phyloP scores from a whole-genome alignment of 768 basidiomycete genomes.

The Leucogyrophana mollusca region DNA sequence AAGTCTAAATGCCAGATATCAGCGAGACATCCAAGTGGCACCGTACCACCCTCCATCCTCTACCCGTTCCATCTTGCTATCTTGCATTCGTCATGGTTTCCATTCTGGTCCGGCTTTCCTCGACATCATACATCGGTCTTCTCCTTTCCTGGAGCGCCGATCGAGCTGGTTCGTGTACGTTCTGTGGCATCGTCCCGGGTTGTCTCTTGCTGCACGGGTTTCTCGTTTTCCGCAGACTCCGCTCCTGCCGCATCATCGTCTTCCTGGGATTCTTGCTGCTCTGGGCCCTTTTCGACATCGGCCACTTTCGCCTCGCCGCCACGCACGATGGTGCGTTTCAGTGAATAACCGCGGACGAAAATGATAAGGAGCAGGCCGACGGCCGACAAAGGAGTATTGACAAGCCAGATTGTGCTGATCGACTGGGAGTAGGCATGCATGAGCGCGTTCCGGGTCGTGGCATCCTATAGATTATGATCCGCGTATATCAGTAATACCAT shows the following conservation, averaged over 20 bases:
- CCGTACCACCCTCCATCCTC: not conserved
- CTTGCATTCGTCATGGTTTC: not conserved
- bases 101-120: not conserved
- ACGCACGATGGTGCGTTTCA: constrained; percentile 26
- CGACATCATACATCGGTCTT: not conserved
- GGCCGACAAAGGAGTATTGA: constrained; percentile 30
- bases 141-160: not conserved
- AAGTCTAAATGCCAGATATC: not conserved
- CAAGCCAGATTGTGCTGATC: constrained; percentile 39
- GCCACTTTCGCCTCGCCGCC: constrained; percentile 10
- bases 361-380: constrained; percentile 30
- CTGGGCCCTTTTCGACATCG: constrained; percentile 30
- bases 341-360: constrained; percentile 35
- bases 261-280: not conserved
- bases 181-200: constrained; percentile 1
- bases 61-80: too few relatives aligned
- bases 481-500: constrained; percentile 9
- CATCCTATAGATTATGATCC: constrained; percentile 18
- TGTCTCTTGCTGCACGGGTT: not conserved
- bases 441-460: constrained; percentile 26
- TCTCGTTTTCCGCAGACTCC: not conserved
- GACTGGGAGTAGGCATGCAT: constrained; percentile 36
- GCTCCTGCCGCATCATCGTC: not conserved
- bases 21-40: not conserved
- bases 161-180: constrained; percentile 2